phyloP scores from a whole-genome alignment of 2,329 filamentous ascomycete genomes.

The Pezicula rhizophila region DNA sequence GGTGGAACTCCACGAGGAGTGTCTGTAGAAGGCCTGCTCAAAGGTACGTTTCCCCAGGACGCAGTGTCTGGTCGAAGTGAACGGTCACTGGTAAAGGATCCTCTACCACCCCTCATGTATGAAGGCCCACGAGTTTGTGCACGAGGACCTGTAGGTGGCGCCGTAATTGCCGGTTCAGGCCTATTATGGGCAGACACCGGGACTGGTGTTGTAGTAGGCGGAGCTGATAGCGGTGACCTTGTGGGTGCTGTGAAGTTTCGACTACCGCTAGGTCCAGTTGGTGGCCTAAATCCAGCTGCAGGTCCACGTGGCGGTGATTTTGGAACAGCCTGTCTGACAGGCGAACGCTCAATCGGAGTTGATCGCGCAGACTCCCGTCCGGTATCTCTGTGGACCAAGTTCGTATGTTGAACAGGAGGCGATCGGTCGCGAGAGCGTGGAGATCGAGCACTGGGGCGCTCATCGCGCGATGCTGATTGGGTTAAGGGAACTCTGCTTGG shows the following conservation, averaged over 20 bases:
- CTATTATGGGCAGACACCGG: constrained; percentile 15
- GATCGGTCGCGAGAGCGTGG: constrained; percentile 21
- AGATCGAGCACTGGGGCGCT: constrained; percentile 18
- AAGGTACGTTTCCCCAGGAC: constrained; percentile 22
- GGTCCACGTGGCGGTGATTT: constrained; percentile 28
- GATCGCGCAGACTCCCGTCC: constrained; percentile 23
- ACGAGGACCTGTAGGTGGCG: constrained; percentile 28
- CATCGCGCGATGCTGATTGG: constrained; percentile 27
- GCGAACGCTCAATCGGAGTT: constrained; percentile 25
- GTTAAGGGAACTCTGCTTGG: constrained; percentile 43
- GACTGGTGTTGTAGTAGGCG: constrained; percentile 9
- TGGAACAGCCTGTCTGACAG: constrained; percentile 17
- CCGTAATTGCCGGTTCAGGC: constrained; percentile 15
- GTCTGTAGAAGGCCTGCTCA: constrained; percentile 15
- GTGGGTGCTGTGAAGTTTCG: constrained; percentile 23
- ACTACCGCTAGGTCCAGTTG: constrained; percentile 25
- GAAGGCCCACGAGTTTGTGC: constrained; percentile 20
- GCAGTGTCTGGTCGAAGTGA: constrained; percentile 19
- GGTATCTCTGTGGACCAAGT: constrained; percentile 20
- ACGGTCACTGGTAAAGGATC: constrained; percentile 23
- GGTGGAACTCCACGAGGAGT: constrained; percentile 13
- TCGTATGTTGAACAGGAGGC: constrained; percentile 9
- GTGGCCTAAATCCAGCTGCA: constrained; percentile 22
- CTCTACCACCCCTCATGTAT: constrained; percentile 23
- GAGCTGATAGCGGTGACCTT: constrained; percentile 4